Percentiles rank a stretch among this genome's conserved stretches.
These are phyloP conservation scores for Backusella parvicylindrica DNA, from an alignment of 192 early-diverging fungal genomes.

Conservation along the genomic window DNA sequence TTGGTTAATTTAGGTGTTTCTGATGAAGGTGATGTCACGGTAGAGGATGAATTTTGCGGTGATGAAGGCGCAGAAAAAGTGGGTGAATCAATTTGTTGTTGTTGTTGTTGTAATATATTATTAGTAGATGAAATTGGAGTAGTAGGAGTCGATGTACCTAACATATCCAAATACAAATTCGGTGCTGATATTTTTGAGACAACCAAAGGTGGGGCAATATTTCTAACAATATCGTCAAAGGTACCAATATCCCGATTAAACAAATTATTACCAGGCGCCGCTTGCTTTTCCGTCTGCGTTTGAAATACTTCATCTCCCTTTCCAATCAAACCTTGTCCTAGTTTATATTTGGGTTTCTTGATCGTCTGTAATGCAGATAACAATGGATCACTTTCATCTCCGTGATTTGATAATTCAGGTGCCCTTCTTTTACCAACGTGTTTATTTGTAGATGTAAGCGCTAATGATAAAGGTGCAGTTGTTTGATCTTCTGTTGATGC, in stretches of 20 bases:
- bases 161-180: constrained; percentile 24
- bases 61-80: not conserved
- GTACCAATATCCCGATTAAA: constrained; percentile 16
- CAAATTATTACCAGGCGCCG: constrained; percentile 18
- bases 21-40: not conserved
- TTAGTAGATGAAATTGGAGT: not conserved
- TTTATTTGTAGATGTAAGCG: not conserved
- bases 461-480: not conserved
- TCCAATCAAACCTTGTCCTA: constrained; percentile 12
- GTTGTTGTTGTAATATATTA: not conserved
- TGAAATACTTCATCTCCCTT: constrained; percentile 3
- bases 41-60: not conserved
- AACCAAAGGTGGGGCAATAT: constrained; percentile 20
- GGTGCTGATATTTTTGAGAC: constrained; percentile 30
- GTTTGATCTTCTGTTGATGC: constrained; percentile 4
- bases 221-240: constrained; percentile 17
- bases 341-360: constrained; percentile 8
- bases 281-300: constrained; percentile 11
- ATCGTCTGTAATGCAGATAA: not conserved
- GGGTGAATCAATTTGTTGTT: not conserved
- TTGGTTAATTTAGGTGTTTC: not conserved
- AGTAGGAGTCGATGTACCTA: not conserved
- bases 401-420: not conserved
- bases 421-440: not conserved
- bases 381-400: not conserved